Evolutionary conservation across 164 flowering plant genomes (phyloP), one percentile per base, ranked within the genome.

Genomic region (Paratinospora sagittata): DNA sequence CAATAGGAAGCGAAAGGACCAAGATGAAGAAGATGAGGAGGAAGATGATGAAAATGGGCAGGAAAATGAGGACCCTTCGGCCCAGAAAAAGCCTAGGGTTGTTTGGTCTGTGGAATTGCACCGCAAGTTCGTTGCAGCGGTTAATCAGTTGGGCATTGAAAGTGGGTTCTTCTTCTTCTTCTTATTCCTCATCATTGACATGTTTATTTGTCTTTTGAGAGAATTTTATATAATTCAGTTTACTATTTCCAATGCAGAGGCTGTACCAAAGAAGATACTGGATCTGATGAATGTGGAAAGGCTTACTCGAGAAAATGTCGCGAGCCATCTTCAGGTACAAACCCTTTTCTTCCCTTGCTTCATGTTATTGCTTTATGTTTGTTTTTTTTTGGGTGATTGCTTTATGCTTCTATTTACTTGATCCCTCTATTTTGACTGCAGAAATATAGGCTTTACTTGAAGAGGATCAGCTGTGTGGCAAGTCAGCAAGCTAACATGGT

Each of bases 251-350:
- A 16, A 14, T 80, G 82, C 89, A 94, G 98, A 92, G 81, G 97
- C 98, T 66, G 91, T 90, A 66, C 98, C 98, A 0, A 94, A 94
- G 85, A 91, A 85, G 82, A 94, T 94, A 71, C 88, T 94, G 71
- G 97, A 94, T 66, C 62, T 91, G 68, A 94, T 94, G 97, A 86
- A 91, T 78, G 96, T 88, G 62, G 95, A 90, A 45, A 87, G 91
- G 66, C 91, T 94, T 64, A 88, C 96, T 49, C 81, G 98, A 77
- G 98, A 94, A 78, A 91, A 94, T 78, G 98, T 94, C 37, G 98
- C 98, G 17, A 94, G 98, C 84, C 98, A 94, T 80, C 85, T 94
- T 65, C 98, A 93, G 93, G 98, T 66, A 77, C 12, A 26, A 57
- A 66, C 57, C 69, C 67, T 71, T 70, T 71, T 67, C 72, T 63